A percentile compares a stretch with the other conserved stretches of the same genome.
These are phyloP conservation scores for Rhizopogon salebrosus DNA, from an alignment of 768 basidiomycete genomes.

Conservation along the genomic window DNA sequence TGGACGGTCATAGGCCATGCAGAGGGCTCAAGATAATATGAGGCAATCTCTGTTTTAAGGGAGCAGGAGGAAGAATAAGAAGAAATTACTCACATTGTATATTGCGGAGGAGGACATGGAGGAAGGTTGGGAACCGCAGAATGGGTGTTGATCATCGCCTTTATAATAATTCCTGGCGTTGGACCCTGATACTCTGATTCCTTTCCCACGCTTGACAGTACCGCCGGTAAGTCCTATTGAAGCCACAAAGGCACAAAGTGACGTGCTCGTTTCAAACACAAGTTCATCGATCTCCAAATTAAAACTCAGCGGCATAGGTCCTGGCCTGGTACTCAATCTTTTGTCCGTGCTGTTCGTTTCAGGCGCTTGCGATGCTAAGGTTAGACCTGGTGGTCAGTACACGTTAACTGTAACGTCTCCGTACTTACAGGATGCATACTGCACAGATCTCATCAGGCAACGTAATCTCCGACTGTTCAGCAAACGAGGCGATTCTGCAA, in stretches of 20 bases:
- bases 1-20: background rate
- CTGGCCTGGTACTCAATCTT: background rate
- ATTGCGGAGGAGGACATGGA: constrained; percentile 35
- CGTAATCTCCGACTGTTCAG: background rate
- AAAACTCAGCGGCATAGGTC: constrained; percentile 17
- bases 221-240: constrained; percentile 29
- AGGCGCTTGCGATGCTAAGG: background rate
- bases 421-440: background rate
- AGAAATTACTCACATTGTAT: constrained; percentile 29
- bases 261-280: constrained; percentile 18
- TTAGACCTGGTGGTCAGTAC: background rate
- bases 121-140: constrained; percentile 31
- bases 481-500: background rate
- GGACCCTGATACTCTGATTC: constrained; percentile 28
- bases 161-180: constrained; percentile 30
- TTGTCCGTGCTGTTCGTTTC: background rate
- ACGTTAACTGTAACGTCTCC: background rate
- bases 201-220: constrained; percentile 31
- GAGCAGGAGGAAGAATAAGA: background rate
- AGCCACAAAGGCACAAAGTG: constrained; percentile 20
- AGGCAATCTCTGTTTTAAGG: background rate
- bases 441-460: background rate
- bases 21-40: background rate
- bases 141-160: constrained; percentile 35
- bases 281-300: constrained; percentile 10